Evolutionary conservation across 2,329 filamentous ascomycete species (phyloP).

Genomic region (Acephala macrosclerotiorum): DNA sequence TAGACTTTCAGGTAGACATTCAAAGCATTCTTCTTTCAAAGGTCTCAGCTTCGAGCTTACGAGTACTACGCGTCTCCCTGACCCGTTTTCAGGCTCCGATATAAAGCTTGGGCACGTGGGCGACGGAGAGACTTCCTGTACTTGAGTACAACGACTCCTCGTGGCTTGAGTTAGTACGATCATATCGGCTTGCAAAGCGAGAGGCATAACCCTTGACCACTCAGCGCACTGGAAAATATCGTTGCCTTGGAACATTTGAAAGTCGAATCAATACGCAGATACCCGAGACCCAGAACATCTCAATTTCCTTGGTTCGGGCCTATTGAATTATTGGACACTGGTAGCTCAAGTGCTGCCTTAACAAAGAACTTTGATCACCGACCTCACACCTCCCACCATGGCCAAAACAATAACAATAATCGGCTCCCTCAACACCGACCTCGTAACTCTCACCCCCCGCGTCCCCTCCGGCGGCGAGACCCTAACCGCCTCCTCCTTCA

Average conservation of each 20-base stretch:
- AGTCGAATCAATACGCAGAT: background rate
- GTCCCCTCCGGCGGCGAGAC: constrained; percentile 89
- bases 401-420: constrained; percentile 74
- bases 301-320: too few relatives aligned
- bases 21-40: background rate
- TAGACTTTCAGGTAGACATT: constrained; percentile 3
- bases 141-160: background rate
- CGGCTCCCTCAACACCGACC: constrained; percentile 93
- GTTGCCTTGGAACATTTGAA: background rate
- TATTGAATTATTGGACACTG: too few relatives aligned
- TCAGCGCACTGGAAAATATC: background rate
- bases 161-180: too few relatives aligned
- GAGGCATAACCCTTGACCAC: background rate
- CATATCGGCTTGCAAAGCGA: constrained; percentile 3
- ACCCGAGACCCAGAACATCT: background rate
- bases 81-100: constrained; percentile 20
- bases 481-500: constrained; percentile 79
- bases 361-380: background rate
- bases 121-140: background rate
- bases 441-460: constrained; percentile 86
- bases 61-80: constrained; percentile 22
- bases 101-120: constrained; percentile 23
- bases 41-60: constrained; percentile 16
- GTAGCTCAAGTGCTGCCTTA: too few relatives aligned
- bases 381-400: constrained; percentile 26